Conservation (phyloP, 169 alveolate genomes). For the Cryptosporidium viatorum region DNA sequence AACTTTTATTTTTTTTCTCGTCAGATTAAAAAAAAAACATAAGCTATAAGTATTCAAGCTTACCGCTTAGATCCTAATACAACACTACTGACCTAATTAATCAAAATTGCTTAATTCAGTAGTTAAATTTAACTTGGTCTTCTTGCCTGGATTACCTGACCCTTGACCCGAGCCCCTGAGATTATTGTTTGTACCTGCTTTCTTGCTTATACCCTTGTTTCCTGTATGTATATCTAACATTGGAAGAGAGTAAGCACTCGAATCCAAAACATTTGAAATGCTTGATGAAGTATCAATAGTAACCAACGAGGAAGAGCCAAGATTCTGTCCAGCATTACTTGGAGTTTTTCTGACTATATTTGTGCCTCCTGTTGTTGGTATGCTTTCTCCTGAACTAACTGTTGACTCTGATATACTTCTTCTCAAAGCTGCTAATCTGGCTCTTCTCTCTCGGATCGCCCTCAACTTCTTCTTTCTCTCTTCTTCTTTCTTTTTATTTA, state of each 20-base stretch:
- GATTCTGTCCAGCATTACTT: background rate
- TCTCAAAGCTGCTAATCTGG: constrained; percentile 33
- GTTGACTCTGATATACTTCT: background rate
- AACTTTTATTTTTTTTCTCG: no score
- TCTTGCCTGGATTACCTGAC: background rate
- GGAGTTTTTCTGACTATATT: background rate
- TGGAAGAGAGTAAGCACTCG: constrained; percentile 44
- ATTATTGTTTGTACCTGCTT: background rate
- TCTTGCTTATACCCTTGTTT: background rate
- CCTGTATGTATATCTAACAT: constrained; percentile 8
- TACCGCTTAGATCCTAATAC: no score
- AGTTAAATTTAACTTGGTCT: background rate
- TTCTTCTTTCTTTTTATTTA: constrained; percentile 36
- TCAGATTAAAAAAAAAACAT: no score
- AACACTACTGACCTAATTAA: background rate
- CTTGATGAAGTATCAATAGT: background rate
- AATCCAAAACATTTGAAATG: background rate
- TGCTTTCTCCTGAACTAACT: background rate
- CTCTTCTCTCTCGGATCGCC: constrained; percentile 34
- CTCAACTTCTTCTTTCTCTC: constrained; percentile 56
- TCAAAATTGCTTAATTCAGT: background rate
- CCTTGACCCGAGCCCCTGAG: background rate
- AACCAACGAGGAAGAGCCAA: constrained; percentile 27
- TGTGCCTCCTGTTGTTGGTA: background rate
- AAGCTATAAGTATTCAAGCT: background rate